Base-by-base conservation (phyloP, 352 stramenopile genomes). In the Aphanomyces stellatus region DNA sequence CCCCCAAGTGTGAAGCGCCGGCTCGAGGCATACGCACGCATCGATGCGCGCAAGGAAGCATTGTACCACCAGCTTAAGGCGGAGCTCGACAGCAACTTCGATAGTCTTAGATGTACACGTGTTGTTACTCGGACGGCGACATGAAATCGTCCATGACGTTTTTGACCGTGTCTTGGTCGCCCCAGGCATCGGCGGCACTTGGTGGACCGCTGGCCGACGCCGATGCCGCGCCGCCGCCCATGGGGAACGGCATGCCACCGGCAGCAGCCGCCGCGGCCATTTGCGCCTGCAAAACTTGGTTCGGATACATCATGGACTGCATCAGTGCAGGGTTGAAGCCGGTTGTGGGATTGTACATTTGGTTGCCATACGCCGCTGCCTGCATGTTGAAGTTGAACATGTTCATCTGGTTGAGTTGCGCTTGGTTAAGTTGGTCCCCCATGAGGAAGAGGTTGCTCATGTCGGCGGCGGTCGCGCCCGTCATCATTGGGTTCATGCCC, bases 41-140 rank as follows among this genome's bases (percentile, higher is more conserved):
- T 86, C 6, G 71, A 81, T 25, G 62, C 76, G 66, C 76, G 82
- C 37, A 79, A 78, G 48, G 78, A 90, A 66, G 73, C 65, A 24
- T 70, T 91, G 53, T 88, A 87, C 62, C 42, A 71, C 33, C 72
- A 82, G 48, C 65, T 92, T 66, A 62, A 62, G 19, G 57, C 70
- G 33, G 80, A 92, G 10, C 84, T 88, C 53, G 48, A 75, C 8
- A n/a, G n/a, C n/a, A n/a, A n/a, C n/a, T n/a, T n/a, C n/a, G n/a
- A n/a, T n/a, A n/a, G n/a, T n/a, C n/a, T n/a, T n/a, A n/a, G n/a
- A 46, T 11, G n/a, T 46, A 46, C 11, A 35, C 49, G 24, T 57
- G 24, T 15, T 8, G 19, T 37, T 51, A 64, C 25, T 64, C 55
- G 15, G 33, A 19, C 35, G 35, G 24, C 37, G 55, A 64, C n/a